These are phyloP conservation scores for Arctium lappa DNA, from an alignment of 129 eudicot genomes.

Conservation along the genomic window DNA sequence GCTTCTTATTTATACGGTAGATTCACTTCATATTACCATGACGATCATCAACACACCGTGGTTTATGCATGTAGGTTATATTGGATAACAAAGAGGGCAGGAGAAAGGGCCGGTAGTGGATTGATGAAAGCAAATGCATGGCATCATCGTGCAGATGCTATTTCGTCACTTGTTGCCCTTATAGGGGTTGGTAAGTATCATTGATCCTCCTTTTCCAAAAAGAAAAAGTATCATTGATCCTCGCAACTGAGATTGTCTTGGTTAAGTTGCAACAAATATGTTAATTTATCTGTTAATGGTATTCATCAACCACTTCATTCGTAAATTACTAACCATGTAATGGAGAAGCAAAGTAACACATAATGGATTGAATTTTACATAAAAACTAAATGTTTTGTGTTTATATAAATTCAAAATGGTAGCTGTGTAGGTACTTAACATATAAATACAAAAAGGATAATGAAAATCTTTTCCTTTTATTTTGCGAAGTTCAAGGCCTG, in stretches of 20 bases:
- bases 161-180: slow-evolving; percentile 96
- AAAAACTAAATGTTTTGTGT: background rate
- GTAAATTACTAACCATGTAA: background rate
- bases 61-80: slow-evolving; percentile 49
- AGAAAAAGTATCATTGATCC: slow-evolving; percentile 27
- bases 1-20: too few species aligned
- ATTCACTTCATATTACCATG: too few species aligned
- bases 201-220: background rate
- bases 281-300: background rate
- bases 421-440: background rate
- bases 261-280: background rate
- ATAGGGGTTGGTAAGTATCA: slow-evolving; percentile 81
- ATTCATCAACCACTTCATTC: background rate
- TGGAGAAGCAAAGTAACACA: background rate
- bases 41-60: background rate
- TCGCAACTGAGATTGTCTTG: background rate
- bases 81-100: slow-evolving; percentile 90
- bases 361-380: background rate
- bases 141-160: slow-evolving; percentile 99
- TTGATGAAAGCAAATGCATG: slow-evolving; percentile 99
- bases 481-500: background rate
- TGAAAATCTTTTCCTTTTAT: background rate
- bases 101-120: slow-evolving; percentile 95
- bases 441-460: background rate
- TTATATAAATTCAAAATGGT: background rate